These are phyloP conservation scores for Gossypium raimondii DNA, from an alignment of 345 rosid species.

Conservation along the genomic window DNA sequence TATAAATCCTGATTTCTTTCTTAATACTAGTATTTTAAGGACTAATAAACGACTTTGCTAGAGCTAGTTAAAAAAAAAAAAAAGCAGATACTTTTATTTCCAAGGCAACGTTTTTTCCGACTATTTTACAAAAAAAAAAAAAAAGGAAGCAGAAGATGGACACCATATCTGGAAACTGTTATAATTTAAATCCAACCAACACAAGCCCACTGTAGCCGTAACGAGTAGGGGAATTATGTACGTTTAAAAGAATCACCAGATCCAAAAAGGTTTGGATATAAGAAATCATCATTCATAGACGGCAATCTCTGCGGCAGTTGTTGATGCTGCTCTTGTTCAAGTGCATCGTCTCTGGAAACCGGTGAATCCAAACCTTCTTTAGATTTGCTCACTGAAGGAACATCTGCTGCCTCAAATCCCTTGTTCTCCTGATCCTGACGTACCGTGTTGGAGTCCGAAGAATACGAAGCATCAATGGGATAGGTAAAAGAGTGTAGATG, in stretches of 20 bases:
- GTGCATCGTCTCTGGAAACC: slow-evolving; percentile 15
- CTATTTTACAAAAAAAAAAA: background rate
- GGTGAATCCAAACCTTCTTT: slow-evolving; percentile 31
- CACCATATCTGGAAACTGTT: slow-evolving; percentile 6
- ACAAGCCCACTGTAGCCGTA: background rate
- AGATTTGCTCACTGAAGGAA: slow-evolving; percentile 35
- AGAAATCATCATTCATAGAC: slow-evolving; percentile 79
- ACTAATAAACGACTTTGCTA: background rate
- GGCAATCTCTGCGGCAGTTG: slow-evolving; percentile 65
- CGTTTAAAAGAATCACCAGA: slow-evolving; percentile 26
- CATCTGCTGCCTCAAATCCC: slow-evolving; percentile 22
- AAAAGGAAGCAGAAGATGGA: background rate
- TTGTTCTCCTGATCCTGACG: slow-evolving; percentile 16
- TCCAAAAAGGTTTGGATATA: slow-evolving; percentile 80
- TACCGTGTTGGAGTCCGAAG: slow-evolving; percentile 1
- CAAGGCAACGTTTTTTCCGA: background rate
- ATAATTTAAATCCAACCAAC: slow-evolving; percentile 10
- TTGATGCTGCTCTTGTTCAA: slow-evolving; percentile 22
- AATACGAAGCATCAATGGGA: slow-evolving; percentile 6
- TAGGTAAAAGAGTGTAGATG: slow-evolving; percentile 36
- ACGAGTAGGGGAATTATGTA: slow-evolving; percentile 24
- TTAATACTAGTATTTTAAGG: too few species aligned
- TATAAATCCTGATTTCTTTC: too few species aligned
- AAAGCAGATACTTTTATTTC: background rate
- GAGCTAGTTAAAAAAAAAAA: too few species aligned